A percentile compares a stretch with the other conserved stretches of the same genome.
phyloP scores from a whole-genome alignment of 305 asterid genomes.

The Striga hermonthica region DNA sequence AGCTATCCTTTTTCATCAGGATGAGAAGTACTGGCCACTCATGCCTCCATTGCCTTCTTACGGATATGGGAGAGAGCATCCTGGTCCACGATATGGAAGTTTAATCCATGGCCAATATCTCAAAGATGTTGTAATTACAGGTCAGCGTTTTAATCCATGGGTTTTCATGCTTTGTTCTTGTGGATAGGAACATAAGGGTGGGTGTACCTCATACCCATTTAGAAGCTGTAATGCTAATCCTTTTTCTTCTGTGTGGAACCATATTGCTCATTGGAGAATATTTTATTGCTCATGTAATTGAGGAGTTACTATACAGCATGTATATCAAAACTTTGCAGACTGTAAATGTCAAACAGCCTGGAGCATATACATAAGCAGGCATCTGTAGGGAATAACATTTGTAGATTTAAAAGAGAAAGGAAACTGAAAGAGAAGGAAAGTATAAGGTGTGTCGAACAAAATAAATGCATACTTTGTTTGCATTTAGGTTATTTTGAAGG shows the following conservation, averaged over 20 bases:
- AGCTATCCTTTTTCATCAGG: conserved; percentile 36
- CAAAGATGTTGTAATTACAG: conserved; percentile 76
- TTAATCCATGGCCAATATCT: conserved; percentile 94
- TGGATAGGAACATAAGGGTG: not conserved
- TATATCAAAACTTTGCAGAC: not conserved
- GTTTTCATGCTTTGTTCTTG: conserved; percentile 6
- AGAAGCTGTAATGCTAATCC: not conserved
- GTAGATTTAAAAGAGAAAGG: not conserved
- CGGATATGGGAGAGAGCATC: conserved; percentile 92
- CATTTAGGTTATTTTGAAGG: not conserved
- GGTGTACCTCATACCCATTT: conserved; percentile 1
- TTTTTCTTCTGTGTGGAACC: conserved; percentile 1
- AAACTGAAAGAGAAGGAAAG: not conserved
- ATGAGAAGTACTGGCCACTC: conserved; percentile 88
- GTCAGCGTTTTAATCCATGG: conserved; percentile 38
- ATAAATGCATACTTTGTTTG: not conserved
- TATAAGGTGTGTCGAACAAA: not conserved
- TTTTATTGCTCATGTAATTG: conserved; percentile 7
- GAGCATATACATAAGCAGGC: not conserved
- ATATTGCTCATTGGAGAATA: conserved; percentile 15
- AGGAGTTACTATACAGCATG: not conserved
- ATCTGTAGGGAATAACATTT: not conserved
- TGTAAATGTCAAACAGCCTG: not conserved
- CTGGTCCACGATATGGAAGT: conserved; percentile 94
- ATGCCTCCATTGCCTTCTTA: conserved; percentile 98